Percentiles rank a stretch among this genome's conserved stretches.
These are phyloP conservation scores for Hypoxylon rubiginosum DNA, from an alignment of 2,329 filamentous ascomycete species.

Conservation along the genomic window DNA sequence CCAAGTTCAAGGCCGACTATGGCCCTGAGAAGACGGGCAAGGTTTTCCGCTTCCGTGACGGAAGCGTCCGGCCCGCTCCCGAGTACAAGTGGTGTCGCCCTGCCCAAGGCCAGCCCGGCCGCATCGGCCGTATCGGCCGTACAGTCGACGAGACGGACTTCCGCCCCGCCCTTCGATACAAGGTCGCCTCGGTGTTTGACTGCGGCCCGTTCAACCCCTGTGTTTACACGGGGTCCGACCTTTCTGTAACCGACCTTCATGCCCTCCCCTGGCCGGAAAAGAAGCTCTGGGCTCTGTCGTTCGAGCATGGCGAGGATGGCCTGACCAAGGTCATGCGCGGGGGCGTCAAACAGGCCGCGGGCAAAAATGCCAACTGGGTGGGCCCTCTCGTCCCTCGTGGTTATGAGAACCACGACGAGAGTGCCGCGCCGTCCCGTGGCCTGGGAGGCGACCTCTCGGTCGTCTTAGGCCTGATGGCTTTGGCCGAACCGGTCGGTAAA, in stretches of 20 bases:
- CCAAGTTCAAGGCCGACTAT: not conserved
- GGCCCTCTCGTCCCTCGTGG: constrained; percentile 31
- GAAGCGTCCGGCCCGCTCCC: not conserved
- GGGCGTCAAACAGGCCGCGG: constrained; percentile 17
- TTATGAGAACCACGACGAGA: constrained; percentile 19
- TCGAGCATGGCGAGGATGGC: not conserved
- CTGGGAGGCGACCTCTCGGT: constrained; percentile 33
- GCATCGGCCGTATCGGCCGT: not conserved
- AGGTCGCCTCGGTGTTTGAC: not conserved
- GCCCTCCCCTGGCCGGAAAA: not conserved
- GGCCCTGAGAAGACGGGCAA: not conserved
- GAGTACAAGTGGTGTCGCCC: not conserved
- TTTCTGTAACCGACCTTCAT: not conserved
- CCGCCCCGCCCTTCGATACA: not conserved
- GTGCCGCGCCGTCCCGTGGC: constrained; percentile 13
- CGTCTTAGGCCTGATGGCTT: constrained; percentile 41
- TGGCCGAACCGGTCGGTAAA: constrained; percentile 20
- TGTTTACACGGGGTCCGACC: not conserved
- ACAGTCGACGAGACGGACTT: not conserved
- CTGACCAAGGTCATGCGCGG: constrained; percentile 1
- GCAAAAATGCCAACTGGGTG: constrained; percentile 35
- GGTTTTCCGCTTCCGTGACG: not conserved
- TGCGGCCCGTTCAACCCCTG: not conserved
- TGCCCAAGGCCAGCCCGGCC: not conserved
- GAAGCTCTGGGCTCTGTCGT: not conserved